A percentile compares a stretch with the other conserved stretches of the same genome.
Conservation (phyloP, 148 eudicot species). For the Camellia sinensis region DNA sequence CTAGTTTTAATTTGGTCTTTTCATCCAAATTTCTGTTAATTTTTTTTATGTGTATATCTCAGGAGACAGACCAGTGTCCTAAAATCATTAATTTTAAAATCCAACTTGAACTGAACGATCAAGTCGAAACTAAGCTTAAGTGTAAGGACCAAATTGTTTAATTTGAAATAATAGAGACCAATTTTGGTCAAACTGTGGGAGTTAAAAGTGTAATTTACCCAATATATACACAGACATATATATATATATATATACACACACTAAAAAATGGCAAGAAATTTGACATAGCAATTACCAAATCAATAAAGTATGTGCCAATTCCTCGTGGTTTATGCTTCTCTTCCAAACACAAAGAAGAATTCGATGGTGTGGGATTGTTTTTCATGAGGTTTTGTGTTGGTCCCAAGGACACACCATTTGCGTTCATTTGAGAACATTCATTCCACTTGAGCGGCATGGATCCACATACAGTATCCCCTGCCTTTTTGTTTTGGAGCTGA, state of each 20-base stretch:
- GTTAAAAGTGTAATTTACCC: no score
- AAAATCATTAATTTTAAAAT: no score
- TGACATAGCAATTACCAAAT: slow-evolving; percentile 24
- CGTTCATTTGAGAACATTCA: slow-evolving; percentile 18
- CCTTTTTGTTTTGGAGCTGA: slow-evolving; percentile 17
- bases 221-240: background rate
- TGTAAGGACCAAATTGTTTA: no score
- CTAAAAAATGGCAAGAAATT: background rate
- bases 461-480: slow-evolving; percentile 29
- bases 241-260: background rate
- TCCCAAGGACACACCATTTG: slow-evolving; percentile 15
- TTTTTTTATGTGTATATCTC: no score
- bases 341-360: slow-evolving; percentile 18
- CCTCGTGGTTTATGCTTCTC: slow-evolving; percentile 31
- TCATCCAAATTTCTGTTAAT: no score
- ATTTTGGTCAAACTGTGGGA: no score
- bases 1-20: no score
- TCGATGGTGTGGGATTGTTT: slow-evolving; percentile 13
- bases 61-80: no score
- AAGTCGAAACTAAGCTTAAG: no score
- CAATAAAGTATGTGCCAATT: slow-evolving; percentile 41
- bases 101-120: no score
- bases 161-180: no score
- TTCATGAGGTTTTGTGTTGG: background rate
- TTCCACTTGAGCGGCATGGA: slow-evolving; percentile 24